Conservation (phyloP, 164 flowering plant species). For the Magnolia kwangsiensis region DNA sequence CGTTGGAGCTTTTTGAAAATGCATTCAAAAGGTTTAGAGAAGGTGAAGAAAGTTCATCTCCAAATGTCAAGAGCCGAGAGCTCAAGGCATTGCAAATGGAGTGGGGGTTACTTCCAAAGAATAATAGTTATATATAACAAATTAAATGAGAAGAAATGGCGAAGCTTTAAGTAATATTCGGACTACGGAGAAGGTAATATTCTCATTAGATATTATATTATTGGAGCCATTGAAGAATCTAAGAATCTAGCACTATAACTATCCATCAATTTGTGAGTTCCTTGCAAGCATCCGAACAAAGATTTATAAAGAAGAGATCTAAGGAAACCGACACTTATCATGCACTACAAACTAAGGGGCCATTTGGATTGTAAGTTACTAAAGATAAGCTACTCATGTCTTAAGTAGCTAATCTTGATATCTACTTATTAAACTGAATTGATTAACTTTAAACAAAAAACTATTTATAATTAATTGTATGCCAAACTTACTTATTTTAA, state of each 20-base stretch:
- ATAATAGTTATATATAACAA: background rate
- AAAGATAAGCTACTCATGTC: no score
- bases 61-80: conserved; percentile 2
- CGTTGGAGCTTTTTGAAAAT: background rate
- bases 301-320: background rate
- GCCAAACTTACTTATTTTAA: no score
- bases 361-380: no score
- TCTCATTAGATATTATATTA: background rate
- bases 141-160: background rate
- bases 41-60: background rate
- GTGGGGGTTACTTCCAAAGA: background rate
- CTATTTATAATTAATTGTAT: no score
- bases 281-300: background rate
- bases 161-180: background rate
- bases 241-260: background rate
- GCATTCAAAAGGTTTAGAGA: background rate
- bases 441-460: no score
- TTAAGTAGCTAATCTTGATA: background rate
- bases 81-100: conserved; percentile 2
- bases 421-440: no score
- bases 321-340: background rate
- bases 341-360: background rate
- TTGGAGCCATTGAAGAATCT: background rate
- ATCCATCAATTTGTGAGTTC: background rate
- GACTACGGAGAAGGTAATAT: background rate